These are phyloP conservation scores for Aspergillus olivimuriae DNA, from an alignment of 495 filamentous ascomycete species.

Conservation along the genomic window DNA sequence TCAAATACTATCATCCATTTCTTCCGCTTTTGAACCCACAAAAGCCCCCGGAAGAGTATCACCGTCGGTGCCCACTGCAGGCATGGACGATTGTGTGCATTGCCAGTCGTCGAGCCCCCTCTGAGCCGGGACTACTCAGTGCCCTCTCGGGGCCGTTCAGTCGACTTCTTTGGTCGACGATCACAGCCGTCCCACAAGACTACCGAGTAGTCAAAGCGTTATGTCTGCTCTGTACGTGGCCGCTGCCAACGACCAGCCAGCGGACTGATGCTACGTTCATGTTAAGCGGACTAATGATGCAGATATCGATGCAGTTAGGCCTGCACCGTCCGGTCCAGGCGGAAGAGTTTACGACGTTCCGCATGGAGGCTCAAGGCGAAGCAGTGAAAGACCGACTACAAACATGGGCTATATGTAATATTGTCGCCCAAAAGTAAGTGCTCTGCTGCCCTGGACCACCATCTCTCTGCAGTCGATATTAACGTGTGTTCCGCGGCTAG, in stretches of 20 bases:
- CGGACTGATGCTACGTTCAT: conserved; percentile 86
- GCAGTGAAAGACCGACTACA: conserved; percentile 78
- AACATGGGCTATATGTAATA: conserved; percentile 91
- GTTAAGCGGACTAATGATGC: conserved; percentile 88
- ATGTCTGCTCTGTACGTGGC: conserved; percentile 88
- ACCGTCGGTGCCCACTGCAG: conserved; percentile 65
- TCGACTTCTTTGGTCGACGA: conserved; percentile 70
- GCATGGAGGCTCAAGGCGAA: conserved; percentile 74
- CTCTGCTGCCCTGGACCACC: not conserved
- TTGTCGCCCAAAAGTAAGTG: conserved; percentile 70
- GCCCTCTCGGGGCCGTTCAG: conserved; percentile 67
- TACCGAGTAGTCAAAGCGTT: conserved; percentile 87
- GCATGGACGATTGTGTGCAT: conserved; percentile 85
- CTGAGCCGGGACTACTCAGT: conserved; percentile 62
- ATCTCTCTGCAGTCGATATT: too few relatives aligned
- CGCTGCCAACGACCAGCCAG: conserved; percentile 78
- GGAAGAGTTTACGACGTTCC: conserved; percentile 82
- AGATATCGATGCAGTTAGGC: conserved; percentile 84
- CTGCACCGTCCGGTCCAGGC: conserved; percentile 85
- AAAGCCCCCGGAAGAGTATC: conserved; percentile 69
- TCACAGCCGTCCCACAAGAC: conserved; percentile 74
- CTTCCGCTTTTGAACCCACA: conserved; percentile 71
- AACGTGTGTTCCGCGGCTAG: conserved; percentile 24
- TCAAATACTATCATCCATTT: conserved; percentile 77
- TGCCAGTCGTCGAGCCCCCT: conserved; percentile 66